Base-by-base conservation (phyloP, 768 basidiomycete species). In the Boletus bicolor region DNA sequence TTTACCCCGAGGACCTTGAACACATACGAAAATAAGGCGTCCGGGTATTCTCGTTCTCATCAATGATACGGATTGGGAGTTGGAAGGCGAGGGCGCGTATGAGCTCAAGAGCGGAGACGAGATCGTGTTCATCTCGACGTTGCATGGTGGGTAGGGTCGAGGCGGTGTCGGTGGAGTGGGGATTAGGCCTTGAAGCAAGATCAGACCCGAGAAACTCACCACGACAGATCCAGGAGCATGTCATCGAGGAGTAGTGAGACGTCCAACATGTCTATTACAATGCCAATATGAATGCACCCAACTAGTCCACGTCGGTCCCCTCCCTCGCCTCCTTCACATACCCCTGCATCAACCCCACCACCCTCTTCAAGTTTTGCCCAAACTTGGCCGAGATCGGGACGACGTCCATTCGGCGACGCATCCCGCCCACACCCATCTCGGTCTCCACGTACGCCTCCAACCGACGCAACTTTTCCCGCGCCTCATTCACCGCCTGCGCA, bases 41-140 rank as follows among this genome's bases (percentile, higher is more conserved):
- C 97, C 97, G 0, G 97, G 97, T 0, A 97, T 99, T 37, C 77
- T 99, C 4, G 96, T 98, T 4, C 78, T 99, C n/a, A 84, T 99
- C 51, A 98, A 98, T 66, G 91, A 96, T 64, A 91, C 91, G 1
- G 96, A 98, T 64, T 98, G 96, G 96, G 95, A 98, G 71, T 77
- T 98, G 7, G 96, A 98, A 69, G 93, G 93, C 35, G 96, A 98
- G 70, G 86, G 91, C 21, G 86, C 89, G 7, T 97, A 96, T 68
- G 76, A 74, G 58, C 73, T 98, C 54, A 75, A 88, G 68, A 75
- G 85, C 34, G 79, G 82, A 0, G 97, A 99, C 68, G 91, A 95
- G 74, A 82, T 98, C 58, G 92, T 98, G 15, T 96, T 99, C 71
- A 98, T 99, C 57, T 96, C 93, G 21, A 98, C 95, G 0, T 73